Conservation (phyloP, 2,329 filamentous ascomycete genomes). For the Gremmenia infestans region DNA sequence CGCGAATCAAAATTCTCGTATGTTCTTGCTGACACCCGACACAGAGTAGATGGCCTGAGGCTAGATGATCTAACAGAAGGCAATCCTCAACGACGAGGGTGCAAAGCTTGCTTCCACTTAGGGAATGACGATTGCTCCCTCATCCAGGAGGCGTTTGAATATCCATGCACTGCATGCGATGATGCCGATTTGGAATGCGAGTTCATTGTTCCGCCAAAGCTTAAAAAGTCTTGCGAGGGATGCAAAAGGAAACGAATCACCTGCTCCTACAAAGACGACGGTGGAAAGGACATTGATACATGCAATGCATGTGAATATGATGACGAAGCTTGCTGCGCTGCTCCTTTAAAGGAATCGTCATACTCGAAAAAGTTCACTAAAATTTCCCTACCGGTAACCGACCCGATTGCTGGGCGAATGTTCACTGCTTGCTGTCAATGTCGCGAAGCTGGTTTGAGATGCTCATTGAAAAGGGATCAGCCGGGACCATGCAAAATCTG, state of each 20-base stretch:
- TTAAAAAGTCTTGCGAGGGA: slow-evolving; percentile 19
- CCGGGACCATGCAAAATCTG: slow-evolving; percentile 22
- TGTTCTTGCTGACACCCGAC: background rate
- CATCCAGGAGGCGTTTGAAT: slow-evolving; percentile 16
- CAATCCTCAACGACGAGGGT: slow-evolving; percentile 24
- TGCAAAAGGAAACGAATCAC: slow-evolving; percentile 17
- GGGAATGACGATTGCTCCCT: slow-evolving; percentile 24
- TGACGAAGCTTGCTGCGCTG: slow-evolving; percentile 17
- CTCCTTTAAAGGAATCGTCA: slow-evolving; percentile 6
- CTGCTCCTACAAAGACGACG: slow-evolving; percentile 20
- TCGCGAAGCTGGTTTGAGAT: slow-evolving; percentile 7
- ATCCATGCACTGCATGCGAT: slow-evolving; percentile 24
- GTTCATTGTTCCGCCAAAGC: slow-evolving; percentile 18
- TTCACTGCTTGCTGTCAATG: slow-evolving; percentile 21
- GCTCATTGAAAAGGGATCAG: slow-evolving; percentile 13
- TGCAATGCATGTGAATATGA: slow-evolving; percentile 21
- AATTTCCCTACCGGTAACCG: background rate
- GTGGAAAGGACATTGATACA: slow-evolving; percentile 12
- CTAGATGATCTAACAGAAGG: slow-evolving; percentile 15
- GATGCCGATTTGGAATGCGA: slow-evolving; percentile 21
- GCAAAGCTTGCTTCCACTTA: slow-evolving; percentile 23
- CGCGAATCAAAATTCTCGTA: background rate
- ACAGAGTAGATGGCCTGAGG: slow-evolving; percentile 21
- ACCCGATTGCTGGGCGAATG: background rate
- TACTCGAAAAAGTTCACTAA: slow-evolving; percentile 2